Evolutionary conservation across 306 rosid genomes (phyloP), one percentile per base, ranked within the genome.

Genomic region (Senna siamea): DNA sequence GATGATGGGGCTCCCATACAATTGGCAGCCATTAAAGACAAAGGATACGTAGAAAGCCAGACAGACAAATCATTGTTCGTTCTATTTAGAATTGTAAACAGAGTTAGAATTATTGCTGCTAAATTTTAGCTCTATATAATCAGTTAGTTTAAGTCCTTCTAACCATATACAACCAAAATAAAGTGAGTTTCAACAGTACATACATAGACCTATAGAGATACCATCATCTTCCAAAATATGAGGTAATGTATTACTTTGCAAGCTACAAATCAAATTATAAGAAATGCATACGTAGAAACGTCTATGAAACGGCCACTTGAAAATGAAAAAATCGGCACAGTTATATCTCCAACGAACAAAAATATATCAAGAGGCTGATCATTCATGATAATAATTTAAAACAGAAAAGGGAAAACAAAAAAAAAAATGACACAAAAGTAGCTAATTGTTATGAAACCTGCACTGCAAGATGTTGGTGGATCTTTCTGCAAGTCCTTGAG

Each of bases 381-480:
- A 48, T 48, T 48, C 54, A 48, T 15, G 0, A 48, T 3, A 48
- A n/a, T n/a, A 6, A n/a, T 48, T 48, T n/a, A 48, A 14, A 48
- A 48, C 9, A 48, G 6, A 48, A 48, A 48, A 48, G 13, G 34
- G 34, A 9, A 54, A 20, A 9, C 15, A 13, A 57, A 26, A 10
- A 55, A 12, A 57, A 26, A 20, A 22, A 55, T 8, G 35, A 2
- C 38, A 14, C 62, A 28, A 23, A 23, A 7, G 20, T 5, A 30
- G 0, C 54, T 9, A 5, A 32, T 58, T 15, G 18, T 6, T 5
- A 69, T 9, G 2, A 9, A 70, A 86, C 94, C 91, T 11, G 91
- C 91, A 77, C 91, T 89, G 89, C 91, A 89, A 15, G 94, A 89
- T 56, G 89, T 87, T 4, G 91, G 94, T 14, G 94, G 94, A 78